These are phyloP conservation scores for Fusarium sacchari DNA, from an alignment of 2,329 filamentous ascomycete species.

Conservation along the genomic window DNA sequence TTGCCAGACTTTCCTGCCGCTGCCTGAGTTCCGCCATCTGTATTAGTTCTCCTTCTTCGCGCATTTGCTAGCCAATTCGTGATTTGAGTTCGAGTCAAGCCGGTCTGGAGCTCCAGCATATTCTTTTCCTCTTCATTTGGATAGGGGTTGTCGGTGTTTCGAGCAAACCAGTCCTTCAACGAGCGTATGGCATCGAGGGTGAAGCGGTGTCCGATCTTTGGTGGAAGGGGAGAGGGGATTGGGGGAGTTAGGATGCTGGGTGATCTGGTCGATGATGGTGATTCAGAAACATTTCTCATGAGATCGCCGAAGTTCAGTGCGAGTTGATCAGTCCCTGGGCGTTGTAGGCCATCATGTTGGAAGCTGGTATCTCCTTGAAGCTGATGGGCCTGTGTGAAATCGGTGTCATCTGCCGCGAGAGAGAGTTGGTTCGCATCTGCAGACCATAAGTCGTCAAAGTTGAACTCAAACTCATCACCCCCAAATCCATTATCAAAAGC, in stretches of 20 bases:
- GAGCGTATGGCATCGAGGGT: conserved; percentile 49
- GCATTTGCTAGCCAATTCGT: conserved; percentile 91
- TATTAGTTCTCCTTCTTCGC: conserved; percentile 75
- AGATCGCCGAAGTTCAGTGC: not conserved
- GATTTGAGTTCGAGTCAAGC: conserved; percentile 81
- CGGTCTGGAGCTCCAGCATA: conserved; percentile 75
- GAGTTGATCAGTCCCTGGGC: not conserved
- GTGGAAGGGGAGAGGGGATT: not conserved
- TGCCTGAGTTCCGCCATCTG: conserved; percentile 45
- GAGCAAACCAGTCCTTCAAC: conserved; percentile 81
- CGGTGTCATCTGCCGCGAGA: not conserved
- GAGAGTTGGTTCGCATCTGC: not conserved
- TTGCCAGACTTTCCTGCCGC: not conserved
- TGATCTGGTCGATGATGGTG: not conserved
- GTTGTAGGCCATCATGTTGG: not conserved
- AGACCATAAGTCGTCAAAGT: not conserved
- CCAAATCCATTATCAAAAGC: not conserved
- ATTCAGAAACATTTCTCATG: not conserved
- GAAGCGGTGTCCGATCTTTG: conserved; percentile 28
- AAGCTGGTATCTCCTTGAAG: not conserved
- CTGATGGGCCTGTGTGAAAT: not conserved
- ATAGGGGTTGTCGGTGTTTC: conserved; percentile 80
- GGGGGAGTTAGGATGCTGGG: not conserved
- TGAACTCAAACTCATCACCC: not conserved
- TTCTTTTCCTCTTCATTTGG: conserved; percentile 85